Evolutionary conservation across 2,329 filamentous ascomycete genomes (phyloP).

Genomic region (Kalmusia sp.): DNA sequence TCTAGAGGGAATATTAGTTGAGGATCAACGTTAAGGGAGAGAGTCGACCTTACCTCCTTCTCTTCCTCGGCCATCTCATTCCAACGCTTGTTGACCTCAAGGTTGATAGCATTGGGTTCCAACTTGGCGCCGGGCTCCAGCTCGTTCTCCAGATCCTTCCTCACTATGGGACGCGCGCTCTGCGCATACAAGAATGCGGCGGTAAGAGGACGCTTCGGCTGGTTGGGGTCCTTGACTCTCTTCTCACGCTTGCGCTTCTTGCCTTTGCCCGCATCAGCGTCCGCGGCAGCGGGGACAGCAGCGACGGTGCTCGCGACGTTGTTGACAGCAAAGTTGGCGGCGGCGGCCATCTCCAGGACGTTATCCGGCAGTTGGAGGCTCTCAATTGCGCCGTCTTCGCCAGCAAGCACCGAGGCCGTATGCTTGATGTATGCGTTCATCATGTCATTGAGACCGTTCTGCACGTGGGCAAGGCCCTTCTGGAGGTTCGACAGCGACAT

Average conservation of each 20-base stretch:
- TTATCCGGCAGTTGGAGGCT: slow-evolving; percentile 53
- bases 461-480: slow-evolving; percentile 53
- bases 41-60: slow-evolving; percentile 65
- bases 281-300: slow-evolving; percentile 18
- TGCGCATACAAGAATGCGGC: slow-evolving; percentile 97
- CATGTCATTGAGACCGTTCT: slow-evolving; percentile 74
- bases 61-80: slow-evolving; percentile 75
- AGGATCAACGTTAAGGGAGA: background rate
- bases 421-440: slow-evolving; percentile 87
- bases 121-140: slow-evolving; percentile 69
- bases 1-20: slow-evolving; percentile 22
- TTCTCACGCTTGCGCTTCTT: slow-evolving; percentile 87
- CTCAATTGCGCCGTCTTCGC: slow-evolving; percentile 44
- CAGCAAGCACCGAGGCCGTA: slow-evolving; percentile 76
- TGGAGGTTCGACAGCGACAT: slow-evolving; percentile 80
- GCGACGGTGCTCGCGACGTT: slow-evolving; percentile 25
- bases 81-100: slow-evolving; percentile 89
- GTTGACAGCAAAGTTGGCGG: slow-evolving; percentile 30
- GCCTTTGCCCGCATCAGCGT: slow-evolving; percentile 30
- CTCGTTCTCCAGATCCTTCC: slow-evolving; percentile 63
- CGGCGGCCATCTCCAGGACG: slow-evolving; percentile 44
- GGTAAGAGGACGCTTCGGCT: slow-evolving; percentile 90
- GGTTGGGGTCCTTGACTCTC: slow-evolving; percentile 78
- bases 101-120: slow-evolving; percentile 85
- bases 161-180: slow-evolving; percentile 82